phyloP scores from a whole-genome alignment of 2,329 filamentous ascomycete genomes.

The Cladophialophora yegresii region DNA sequence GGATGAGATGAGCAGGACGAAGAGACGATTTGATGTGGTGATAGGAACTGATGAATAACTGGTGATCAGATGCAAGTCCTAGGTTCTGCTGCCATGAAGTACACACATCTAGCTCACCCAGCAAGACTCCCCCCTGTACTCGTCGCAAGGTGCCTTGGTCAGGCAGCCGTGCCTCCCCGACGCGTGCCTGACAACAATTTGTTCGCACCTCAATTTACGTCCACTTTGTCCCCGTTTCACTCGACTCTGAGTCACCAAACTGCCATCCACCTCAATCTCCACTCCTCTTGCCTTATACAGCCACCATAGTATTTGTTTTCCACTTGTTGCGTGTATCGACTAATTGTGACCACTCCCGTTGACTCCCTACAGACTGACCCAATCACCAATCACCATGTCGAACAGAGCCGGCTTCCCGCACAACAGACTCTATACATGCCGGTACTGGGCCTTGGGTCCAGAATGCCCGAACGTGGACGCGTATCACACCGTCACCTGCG shows the following conservation, averaged over 20 bases:
- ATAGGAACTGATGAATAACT: background rate
- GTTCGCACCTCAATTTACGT: background rate
- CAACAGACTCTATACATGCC: conserved; percentile 27
- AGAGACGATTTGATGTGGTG: background rate
- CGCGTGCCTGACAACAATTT: background rate
- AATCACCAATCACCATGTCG: background rate
- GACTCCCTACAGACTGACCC: background rate
- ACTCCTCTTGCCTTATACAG: background rate
- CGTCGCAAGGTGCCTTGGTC: background rate
- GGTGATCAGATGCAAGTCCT: conserved; percentile 1
- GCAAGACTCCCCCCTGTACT: background rate
- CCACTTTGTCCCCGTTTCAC: background rate
- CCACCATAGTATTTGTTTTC: background rate
- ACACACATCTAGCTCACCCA: background rate
- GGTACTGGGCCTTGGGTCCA: conserved; percentile 36
- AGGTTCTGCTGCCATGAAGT: background rate
- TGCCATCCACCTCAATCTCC: too few species aligned
- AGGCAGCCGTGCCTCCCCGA: background rate
- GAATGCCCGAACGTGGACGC: conserved; percentile 31
- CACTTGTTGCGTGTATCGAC: background rate
- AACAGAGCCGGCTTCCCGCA: background rate
- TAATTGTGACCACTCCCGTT: background rate
- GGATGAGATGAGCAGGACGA: background rate
- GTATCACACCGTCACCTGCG: conserved; percentile 18
- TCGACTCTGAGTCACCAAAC: background rate